Evolutionary conservation across 164 flowering plant species (phyloP).

Genomic region (Magnolia changhungtana): DNA sequence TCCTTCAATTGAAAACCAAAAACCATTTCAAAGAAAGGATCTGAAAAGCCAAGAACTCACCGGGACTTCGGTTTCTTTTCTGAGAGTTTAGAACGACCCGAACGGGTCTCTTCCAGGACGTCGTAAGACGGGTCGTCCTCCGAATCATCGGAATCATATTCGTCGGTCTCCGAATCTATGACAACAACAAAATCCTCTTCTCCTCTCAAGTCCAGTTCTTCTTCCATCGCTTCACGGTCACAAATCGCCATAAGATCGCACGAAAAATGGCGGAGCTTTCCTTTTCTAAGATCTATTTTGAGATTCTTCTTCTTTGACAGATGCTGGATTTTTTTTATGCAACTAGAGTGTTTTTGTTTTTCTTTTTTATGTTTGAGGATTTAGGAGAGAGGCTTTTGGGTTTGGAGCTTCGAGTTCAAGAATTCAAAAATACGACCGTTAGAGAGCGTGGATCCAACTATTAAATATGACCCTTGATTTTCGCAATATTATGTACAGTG

Average conservation of each 20-base stretch:
- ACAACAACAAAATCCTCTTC: slow-evolving; percentile 10
- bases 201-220: neutral
- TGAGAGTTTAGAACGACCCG: slow-evolving; percentile 42
- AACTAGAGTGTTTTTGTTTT: no score
- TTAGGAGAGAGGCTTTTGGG: neutral
- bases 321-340: neutral
- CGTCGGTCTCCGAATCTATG: slow-evolving; percentile 25
- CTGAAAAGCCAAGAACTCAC: neutral
- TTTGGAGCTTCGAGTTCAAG: neutral
- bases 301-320: neutral
- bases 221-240: neutral
- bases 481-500: no score
- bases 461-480: no score
- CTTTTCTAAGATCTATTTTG: neutral
- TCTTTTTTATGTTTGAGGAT: neutral
- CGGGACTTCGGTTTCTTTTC: slow-evolving; percentile 28
- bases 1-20: neutral
- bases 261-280: neutral
- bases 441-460: no score
- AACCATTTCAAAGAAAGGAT: neutral
- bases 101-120: slow-evolving; percentile 36
- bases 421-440: neutral
- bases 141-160: slow-evolving; percentile 33
- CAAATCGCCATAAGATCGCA: neutral
- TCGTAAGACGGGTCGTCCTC: slow-evolving; percentile 50